phyloP scores from a whole-genome alignment of 192 early-diverging fungal genomes.

The Backusella parvicylindrica region DNA sequence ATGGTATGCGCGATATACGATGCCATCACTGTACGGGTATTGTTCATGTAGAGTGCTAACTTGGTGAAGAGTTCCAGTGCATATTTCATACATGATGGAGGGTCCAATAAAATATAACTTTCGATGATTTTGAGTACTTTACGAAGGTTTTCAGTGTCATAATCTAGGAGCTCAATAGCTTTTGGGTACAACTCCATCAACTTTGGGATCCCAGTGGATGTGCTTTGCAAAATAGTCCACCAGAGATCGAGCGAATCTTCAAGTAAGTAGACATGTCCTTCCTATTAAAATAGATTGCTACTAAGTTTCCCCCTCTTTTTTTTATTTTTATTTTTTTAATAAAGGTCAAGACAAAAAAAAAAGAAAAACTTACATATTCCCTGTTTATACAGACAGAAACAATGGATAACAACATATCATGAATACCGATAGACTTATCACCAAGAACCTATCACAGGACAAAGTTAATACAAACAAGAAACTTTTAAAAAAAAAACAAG shows the following conservation, averaged over 20 bases:
- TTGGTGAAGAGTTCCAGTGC: neutral
- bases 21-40: conserved; percentile 43
- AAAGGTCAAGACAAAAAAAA: neutral
- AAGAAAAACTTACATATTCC: conserved; percentile 36
- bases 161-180: conserved; percentile 62
- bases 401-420: conserved; percentile 73
- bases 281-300: too few relatives aligned
- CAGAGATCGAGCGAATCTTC: conserved; percentile 93
- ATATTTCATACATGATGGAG: neutral
- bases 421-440: conserved; percentile 65
- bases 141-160: conserved; percentile 73
- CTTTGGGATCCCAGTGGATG: conserved; percentile 43
- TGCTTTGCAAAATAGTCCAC: conserved; percentile 76
- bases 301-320: too few relatives aligned
- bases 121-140: conserved; percentile 82
- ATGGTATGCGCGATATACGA: conserved; percentile 57
- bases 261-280: conserved; percentile 76
- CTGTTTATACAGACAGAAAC: conserved; percentile 72
- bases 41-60: conserved; percentile 17
- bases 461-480: neutral
- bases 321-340: neutral
- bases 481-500: neutral
- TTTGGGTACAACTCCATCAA: conserved; percentile 61
- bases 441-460: conserved; percentile 13
- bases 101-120: conserved; percentile 67